These are phyloP conservation scores for Aschersonia sp. DNA, from an alignment of 2,329 filamentous ascomycete species.

Conservation along the genomic window DNA sequence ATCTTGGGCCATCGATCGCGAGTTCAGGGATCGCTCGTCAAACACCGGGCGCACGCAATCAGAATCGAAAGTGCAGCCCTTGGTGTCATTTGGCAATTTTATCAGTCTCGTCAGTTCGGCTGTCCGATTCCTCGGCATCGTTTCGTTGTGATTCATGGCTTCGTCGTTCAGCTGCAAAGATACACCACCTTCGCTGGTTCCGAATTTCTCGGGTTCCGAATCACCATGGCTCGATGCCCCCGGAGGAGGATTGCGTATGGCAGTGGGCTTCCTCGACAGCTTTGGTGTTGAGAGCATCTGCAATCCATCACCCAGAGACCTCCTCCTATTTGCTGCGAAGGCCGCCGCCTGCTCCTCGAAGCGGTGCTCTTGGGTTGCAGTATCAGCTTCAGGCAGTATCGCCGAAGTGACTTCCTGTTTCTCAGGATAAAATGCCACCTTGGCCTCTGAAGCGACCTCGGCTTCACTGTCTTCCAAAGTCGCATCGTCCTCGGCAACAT, in stretches of 20 bases:
- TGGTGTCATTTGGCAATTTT: neutral
- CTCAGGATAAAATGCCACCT: neutral
- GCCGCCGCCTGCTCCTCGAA: conserved; percentile 2
- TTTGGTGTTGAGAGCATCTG: conserved; percentile 1
- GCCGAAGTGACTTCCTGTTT: conserved; percentile 1
- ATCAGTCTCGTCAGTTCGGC: neutral
- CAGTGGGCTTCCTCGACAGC: conserved; percentile 1
- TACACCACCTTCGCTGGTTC: neutral
- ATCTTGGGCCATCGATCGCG: too few species aligned
- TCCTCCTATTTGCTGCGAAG: neutral
- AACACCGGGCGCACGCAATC: too few species aligned
- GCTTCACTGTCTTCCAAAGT: conserved; percentile 2
- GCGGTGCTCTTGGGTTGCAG: neutral
- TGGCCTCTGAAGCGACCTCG: neutral
- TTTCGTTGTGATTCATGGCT: neutral
- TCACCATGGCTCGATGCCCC: neutral
- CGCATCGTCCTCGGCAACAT: conserved; percentile 12
- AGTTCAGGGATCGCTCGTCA: too few species aligned
- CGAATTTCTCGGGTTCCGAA: neutral
- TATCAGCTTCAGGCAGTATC: neutral
- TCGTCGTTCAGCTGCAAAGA: neutral
- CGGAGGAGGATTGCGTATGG: neutral
- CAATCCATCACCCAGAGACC: conserved; percentile 4
- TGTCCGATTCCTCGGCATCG: neutral
- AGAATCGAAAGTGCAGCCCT: too few species aligned